phyloP scores from a whole-genome alignment of 2,329 filamentous ascomycete genomes.

The Calonectria crousiana region DNA sequence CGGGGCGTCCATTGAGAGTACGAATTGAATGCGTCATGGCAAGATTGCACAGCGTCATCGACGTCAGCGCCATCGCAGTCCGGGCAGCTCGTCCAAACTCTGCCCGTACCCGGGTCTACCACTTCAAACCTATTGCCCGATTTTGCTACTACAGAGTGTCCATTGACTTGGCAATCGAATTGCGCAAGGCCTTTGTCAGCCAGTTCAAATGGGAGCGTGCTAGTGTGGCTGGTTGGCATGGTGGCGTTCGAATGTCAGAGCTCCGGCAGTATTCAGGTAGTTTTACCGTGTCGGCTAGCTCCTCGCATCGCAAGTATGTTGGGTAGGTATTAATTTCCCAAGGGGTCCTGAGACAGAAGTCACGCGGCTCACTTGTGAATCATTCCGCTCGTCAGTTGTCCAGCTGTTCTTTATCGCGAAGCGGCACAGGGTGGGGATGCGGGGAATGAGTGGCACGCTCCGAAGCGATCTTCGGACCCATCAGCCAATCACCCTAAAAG shows the following conservation, averaged over 20 bases:
- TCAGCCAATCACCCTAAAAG: not conserved
- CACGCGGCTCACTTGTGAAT: not conserved
- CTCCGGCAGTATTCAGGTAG: not conserved
- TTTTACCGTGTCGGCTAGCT: not conserved
- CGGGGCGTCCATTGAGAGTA: slow-evolving; percentile 53
- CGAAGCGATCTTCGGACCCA: slow-evolving; percentile 6
- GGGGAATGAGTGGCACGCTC: slow-evolving; percentile 31
- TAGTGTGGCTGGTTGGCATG: slow-evolving; percentile 20
- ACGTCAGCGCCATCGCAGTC: slow-evolving; percentile 58
- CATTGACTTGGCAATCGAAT: slow-evolving; percentile 63
- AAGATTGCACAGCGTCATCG: slow-evolving; percentile 51
- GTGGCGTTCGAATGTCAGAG: not conserved
- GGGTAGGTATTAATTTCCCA: not conserved
- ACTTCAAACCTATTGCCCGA: slow-evolving; percentile 64
- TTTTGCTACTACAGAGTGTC: slow-evolving; percentile 59
- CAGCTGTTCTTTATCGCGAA: not conserved
- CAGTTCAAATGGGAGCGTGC: slow-evolving; percentile 55
- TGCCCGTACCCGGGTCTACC: slow-evolving; percentile 64
- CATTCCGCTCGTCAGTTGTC: not conserved
- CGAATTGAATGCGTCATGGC: slow-evolving; percentile 50
- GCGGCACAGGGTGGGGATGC: slow-evolving; percentile 18
- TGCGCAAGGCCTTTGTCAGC: slow-evolving; percentile 61
- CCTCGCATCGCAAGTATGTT: not conserved
- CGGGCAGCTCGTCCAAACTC: slow-evolving; percentile 63
- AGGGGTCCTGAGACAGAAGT: not conserved